Base-by-base conservation (phyloP, 2,329 filamentous ascomycete genomes). In the Colletotrichum gigasporum region DNA sequence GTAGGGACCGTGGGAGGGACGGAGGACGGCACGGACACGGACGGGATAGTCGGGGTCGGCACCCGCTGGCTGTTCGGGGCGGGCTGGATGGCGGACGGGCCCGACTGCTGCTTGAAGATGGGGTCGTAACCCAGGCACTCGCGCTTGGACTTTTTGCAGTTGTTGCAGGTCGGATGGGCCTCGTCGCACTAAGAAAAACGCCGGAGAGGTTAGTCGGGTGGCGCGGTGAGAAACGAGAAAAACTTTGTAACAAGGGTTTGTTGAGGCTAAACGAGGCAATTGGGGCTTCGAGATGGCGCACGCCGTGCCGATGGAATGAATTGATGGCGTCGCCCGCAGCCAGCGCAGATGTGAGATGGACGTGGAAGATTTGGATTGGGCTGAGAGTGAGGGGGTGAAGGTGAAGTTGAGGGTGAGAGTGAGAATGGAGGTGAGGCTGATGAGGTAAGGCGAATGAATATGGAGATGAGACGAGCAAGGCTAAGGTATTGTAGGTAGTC, bases 61-160 rank as follows among this genome's bases (percentile, higher is more conserved):
- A 75, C 71, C 6, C 74, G 75, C 68, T 74, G 78, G 53, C 73
- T 77, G 71, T 85, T 87, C 58, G 89, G 87, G 11, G 89, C 88
- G 18, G 91, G 87, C 75, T 95, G 92, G 67, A 93, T 91, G 68
- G 89, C 86, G 48, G 91, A 85, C 28, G 91, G 91, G 55, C 89
- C 87, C 71, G 90, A 88, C 67, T 90, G 87, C 69, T 87, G 87
- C 78, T 93, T 92, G 81, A 95, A 96, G 72, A 95, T 92, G 35
- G 92, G 92, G 73, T 96, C 92, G 86, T 96, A 96, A 58, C 92
- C 92, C 50, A 94, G 76, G 74, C 92, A 96, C 72, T 95, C 92
- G 73, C 92, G 91, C 80, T 95, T 96, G 70, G 91, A 94, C 78
- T 96, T 96, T 74, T 91, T 90, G 80, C 92, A 96, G 75, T 96